Percentiles rank a stretch among this genome's conserved stretches.
Evolutionary conservation across 331 rosid species (phyloP).

Genomic region (Rosa hybrid): DNA sequence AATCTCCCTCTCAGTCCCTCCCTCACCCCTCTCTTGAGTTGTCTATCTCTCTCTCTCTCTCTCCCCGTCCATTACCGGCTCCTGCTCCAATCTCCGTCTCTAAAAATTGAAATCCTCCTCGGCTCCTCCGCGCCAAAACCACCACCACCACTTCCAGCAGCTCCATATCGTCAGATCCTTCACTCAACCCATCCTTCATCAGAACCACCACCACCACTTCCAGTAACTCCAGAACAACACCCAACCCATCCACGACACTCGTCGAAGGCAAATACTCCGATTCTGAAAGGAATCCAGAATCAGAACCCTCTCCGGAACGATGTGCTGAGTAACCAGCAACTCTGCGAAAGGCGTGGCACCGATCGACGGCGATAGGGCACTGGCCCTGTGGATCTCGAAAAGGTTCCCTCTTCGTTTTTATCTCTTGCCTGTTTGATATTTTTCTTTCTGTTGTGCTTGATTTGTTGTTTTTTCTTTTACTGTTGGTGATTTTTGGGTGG

Average conservation of each 20-base stretch:
- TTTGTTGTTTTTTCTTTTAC: background rate
- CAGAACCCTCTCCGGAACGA: conserved; percentile 52
- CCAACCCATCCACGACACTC: conserved; percentile 79
- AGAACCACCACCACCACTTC: too few relatives aligned
- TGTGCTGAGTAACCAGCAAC: conserved; percentile 37
- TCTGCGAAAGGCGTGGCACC: conserved; percentile 57
- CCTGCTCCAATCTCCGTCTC: too few relatives aligned
- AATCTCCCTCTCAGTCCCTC: too few relatives aligned
- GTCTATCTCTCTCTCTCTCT: too few relatives aligned
- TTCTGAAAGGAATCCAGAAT: conserved; percentile 55
- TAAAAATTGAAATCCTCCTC: too few relatives aligned
- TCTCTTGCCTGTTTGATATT: background rate
- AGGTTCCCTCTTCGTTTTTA: conserved; percentile 40
- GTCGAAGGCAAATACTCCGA: conserved; percentile 71
- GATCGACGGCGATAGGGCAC: conserved; percentile 37
- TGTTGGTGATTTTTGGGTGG: background rate
- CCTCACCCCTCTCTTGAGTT: too few relatives aligned
- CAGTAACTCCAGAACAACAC: conserved; percentile 47
- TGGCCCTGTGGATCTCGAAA: conserved; percentile 86
- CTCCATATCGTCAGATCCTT: too few relatives aligned
- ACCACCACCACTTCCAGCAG: too few relatives aligned
- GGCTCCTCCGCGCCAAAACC: too few relatives aligned
- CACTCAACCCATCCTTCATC: too few relatives aligned
- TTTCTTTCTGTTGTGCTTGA: background rate
- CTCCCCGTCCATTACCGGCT: too few relatives aligned